Percentiles rank a stretch among this genome's conserved stretches.
Conservation (phyloP, 2,329 filamentous ascomycete genomes). For the Aureobasidium sp. region DNA sequence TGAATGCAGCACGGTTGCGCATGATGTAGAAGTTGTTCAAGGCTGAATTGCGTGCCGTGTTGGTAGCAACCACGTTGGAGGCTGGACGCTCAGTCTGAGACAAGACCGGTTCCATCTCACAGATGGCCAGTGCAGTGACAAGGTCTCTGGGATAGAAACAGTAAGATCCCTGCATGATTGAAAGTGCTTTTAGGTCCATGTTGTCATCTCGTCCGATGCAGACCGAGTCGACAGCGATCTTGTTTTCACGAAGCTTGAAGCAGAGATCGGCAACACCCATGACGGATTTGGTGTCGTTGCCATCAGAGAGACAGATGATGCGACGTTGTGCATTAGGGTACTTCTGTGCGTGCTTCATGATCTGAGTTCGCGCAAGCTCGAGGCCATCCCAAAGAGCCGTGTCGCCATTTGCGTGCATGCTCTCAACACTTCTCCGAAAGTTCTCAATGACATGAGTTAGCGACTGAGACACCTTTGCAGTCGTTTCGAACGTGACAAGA, state of each 20-base stretch:
- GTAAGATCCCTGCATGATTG: constrained; percentile 29
- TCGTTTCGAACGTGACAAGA: constrained; percentile 28
- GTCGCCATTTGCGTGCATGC: constrained; percentile 25
- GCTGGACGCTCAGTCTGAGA: constrained; percentile 28
- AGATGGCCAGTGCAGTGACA: constrained; percentile 29
- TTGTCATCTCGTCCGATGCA: constrained; percentile 26
- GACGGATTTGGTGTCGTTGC: constrained; percentile 28
- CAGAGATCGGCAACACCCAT: constrained; percentile 20
- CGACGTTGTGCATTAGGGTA: constrained; percentile 30
- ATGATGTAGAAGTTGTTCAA: constrained; percentile 16
- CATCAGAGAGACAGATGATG: constrained; percentile 32
- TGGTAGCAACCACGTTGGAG: neutral
- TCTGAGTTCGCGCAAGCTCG: constrained; percentile 26
- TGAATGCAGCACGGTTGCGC: constrained; percentile 12
- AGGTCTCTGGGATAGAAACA: constrained; percentile 29
- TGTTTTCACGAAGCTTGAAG: constrained; percentile 20
- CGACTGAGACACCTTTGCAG: constrained; percentile 21
- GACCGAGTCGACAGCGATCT: constrained; percentile 30
- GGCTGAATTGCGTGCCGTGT: neutral
- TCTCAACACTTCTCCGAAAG: constrained; percentile 27
- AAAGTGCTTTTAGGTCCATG: constrained; percentile 24
- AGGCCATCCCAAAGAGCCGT: constrained; percentile 33
- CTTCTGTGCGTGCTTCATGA: constrained; percentile 23
- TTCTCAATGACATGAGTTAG: constrained; percentile 31
- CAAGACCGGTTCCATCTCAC: constrained; percentile 32